Evolutionary conservation across 495 filamentous ascomycete genomes (phyloP).

Genomic region (Penicillium robsamsonii): DNA sequence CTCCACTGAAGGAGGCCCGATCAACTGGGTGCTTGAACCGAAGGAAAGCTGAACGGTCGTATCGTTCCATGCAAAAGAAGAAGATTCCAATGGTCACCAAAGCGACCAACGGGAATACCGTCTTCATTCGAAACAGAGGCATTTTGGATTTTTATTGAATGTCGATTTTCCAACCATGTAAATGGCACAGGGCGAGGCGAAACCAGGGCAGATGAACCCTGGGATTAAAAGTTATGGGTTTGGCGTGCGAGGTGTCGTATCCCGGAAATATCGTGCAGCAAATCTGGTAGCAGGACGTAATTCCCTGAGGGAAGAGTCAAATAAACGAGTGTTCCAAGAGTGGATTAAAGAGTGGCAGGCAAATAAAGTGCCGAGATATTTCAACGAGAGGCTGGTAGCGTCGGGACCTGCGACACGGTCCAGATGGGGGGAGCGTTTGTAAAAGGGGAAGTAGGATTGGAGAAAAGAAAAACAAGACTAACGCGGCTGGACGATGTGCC

Average conservation of each 20-base stretch:
- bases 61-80: conserved; percentile 48
- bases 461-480: conserved; percentile 16
- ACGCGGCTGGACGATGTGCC: conserved; percentile 31
- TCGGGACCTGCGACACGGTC: conserved; percentile 40
- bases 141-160: conserved; percentile 35
- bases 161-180: conserved; percentile 42
- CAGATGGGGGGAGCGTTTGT: conserved; percentile 12
- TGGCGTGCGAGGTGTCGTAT: conserved; percentile 19
- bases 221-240: conserved; percentile 14
- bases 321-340: conserved; percentile 10
- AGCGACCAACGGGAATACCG: conserved; percentile 44
- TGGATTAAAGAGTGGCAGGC: conserved; percentile 30
- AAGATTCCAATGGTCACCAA: conserved; percentile 46
- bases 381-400: conserved; percentile 38
- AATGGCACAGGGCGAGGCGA: conserved; percentile 13
- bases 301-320: conserved; percentile 1
- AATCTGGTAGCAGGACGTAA: conserved; percentile 8
- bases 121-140: conserved; percentile 47
- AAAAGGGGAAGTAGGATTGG: conserved; percentile 6
- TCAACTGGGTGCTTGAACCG: conserved; percentile 43
- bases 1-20: conserved; percentile 19
- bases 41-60: conserved; percentile 42
- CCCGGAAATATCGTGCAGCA: conserved; percentile 15
- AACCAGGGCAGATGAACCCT: conserved; percentile 1
- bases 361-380: conserved; percentile 25